Base-by-base conservation (phyloP, 805 yeast genomes). In the Grigorovia jiainica region DNA sequence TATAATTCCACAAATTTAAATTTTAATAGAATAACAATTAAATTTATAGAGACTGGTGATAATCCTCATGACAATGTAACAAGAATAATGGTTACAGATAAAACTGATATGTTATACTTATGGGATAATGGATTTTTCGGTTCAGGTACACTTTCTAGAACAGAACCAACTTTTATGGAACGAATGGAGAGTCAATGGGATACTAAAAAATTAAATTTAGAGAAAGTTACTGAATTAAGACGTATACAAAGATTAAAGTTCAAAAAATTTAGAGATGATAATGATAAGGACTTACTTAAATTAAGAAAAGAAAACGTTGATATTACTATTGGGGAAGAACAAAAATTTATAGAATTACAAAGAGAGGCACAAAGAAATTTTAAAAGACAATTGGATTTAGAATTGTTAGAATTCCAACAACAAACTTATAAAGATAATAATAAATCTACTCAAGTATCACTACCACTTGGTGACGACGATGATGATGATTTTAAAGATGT, bases 91-190 rank as follows among this genome's bases (percentile, higher is more conserved):
- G 72, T 82, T 4, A 49, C 47, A 2, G 66, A 68, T 35, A 61
- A 60, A 1, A 48, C 54, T 0, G 78, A 71, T 25, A 79, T 81
- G 76, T 49, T 53, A 17, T 61, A 61, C 32, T 63, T 92, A 2
- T 92, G 97, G 97, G 62, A 68, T 15, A 72, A 72, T 50, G 98
- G 98, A 1, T 92, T 87, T 56, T 92, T 87, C 57, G 98, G 98
- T 6, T 92, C 90, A 55, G 98, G 97, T 2, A 74, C 76, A 2
- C 65, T 87, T 36, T 84, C 95, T 29, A 69, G 98, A 48, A 82
- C 95, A 43, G 97, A 92, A 56, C 95, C 98, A 0, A 76, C 95
- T 0, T 92, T 97, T 61, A 57, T 36, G 68, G 66, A n/a, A 69
- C 97, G 41, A 77, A 86, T 1, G 61, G 65, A 25, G 67, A 78